Evolutionary conservation across 345 rosid genomes (phyloP).

Genomic region (Microcos paniculata): DNA sequence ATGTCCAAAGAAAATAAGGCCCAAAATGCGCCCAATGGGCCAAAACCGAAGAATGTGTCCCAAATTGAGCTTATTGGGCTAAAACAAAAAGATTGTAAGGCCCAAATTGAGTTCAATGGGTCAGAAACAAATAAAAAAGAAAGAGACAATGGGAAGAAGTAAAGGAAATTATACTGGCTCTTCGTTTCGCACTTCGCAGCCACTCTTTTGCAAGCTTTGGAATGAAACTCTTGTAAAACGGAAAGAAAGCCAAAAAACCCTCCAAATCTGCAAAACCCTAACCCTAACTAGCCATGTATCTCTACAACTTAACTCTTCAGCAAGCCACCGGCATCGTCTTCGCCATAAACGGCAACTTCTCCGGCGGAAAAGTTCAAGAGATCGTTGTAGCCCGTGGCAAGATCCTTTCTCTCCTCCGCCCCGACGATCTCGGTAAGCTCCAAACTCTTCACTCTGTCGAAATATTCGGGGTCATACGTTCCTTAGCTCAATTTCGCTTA

Average conservation of each 20-base stretch:
- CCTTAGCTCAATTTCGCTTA: slow-evolving; percentile 85
- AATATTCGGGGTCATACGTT: slow-evolving; percentile 86
- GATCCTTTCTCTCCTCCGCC: slow-evolving; percentile 89
- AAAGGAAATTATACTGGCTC: background rate
- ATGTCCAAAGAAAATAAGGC: too few relatives aligned
- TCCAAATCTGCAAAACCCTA: too few relatives aligned
- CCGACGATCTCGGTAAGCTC: slow-evolving; percentile 88
- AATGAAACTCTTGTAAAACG: background rate
- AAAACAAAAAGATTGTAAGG: too few relatives aligned
- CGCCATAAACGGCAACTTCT: slow-evolving; percentile 94
- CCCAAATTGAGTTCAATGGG: background rate
- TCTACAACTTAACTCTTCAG: slow-evolving; percentile 89
- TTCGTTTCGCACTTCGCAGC: background rate
- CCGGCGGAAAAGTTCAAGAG: slow-evolving; percentile 89
- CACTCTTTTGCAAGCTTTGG: background rate
- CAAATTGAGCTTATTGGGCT: too few relatives aligned
- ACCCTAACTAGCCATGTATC: slow-evolving; percentile 55
- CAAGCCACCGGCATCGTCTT: slow-evolving; percentile 82
- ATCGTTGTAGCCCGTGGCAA: slow-evolving; percentile 96
- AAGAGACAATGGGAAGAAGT: too few relatives aligned
- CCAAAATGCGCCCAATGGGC: too few relatives aligned
- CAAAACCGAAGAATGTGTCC: too few relatives aligned
- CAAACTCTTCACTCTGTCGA: slow-evolving; percentile 88
- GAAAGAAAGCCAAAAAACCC: slow-evolving; percentile 18
- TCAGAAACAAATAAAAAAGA: too few relatives aligned